Evolutionary conservation across 352 stramenopile species (phyloP).

Genomic region (Globisporangium carolinianum): DNA sequence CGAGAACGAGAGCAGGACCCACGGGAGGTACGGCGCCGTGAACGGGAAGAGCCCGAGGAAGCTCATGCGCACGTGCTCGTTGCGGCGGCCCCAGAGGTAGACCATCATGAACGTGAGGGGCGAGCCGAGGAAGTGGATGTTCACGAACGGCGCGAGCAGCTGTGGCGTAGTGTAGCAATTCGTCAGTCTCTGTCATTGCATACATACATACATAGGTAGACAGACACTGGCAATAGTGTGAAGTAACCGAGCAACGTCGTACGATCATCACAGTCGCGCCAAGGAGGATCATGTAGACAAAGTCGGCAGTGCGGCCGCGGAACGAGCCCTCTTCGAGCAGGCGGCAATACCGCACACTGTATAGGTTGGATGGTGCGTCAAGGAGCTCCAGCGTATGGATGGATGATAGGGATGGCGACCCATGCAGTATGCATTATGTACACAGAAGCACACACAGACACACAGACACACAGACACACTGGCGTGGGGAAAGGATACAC

Average conservation of each 20-base stretch:
- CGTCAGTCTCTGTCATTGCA: too few species aligned
- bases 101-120: conserved; percentile 99
- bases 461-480: conserved; percentile 6
- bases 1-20: conserved; percentile 96
- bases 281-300: conserved; percentile 98
- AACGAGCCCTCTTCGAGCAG: conserved; percentile 98
- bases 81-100: conserved; percentile 96
- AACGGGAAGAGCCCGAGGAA: conserved; percentile 98
- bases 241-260: conserved; percentile 14
- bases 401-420: background rate
- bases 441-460: background rate
- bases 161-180: conserved; percentile 13
- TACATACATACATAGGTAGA: too few species aligned
- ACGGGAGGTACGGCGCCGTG: conserved; percentile 97
- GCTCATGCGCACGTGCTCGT: conserved; percentile 95
- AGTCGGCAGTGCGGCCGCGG: conserved; percentile 93
- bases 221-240: too few species aligned
- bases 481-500: conserved; percentile 64
- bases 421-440: background rate
- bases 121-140: conserved; percentile 96
- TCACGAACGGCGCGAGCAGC: conserved; percentile 94
- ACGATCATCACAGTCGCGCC: conserved; percentile 93
- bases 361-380: background rate
- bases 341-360: conserved; percentile 91
- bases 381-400: background rate